Base-by-base conservation (phyloP, 108 stramenopile species). In the Fistulifera solaris region DNA sequence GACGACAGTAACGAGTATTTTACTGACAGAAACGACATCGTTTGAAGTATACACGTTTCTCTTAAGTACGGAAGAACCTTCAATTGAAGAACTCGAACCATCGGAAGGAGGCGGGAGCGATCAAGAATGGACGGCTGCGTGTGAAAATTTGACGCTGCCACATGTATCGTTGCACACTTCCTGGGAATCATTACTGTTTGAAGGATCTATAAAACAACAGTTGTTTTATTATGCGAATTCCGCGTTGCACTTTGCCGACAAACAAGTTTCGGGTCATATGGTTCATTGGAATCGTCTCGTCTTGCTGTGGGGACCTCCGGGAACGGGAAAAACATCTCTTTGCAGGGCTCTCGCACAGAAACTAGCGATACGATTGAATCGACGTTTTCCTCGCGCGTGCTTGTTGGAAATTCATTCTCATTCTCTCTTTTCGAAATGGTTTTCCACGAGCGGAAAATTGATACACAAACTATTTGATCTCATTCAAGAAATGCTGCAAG, bases 351-450 rank as follows among this genome's bases (percentile, higher is more conserved):
- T 94, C 15, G 82, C 81, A 24, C 85, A 89, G 44, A 89, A 91
- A 67, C 66, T 91, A 5, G 66, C 75, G 25, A 82, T 92, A 21
- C 77, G 85, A 16, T 28, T 81, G 27, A 38, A 42, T n/a, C 52
- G 67, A 25, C 74, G 65, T 26, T 92, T 78, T 52, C 64, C 54
- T 0, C 40, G 67, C 17, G 63, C 83, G 35, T 59, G 67, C 25
- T 61, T 94, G 46, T 54, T 94, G 24, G 89, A 91, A 40, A 72
- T 94, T 31, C 84, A 87, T 48, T 77, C 82, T 15, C 89, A 91
- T 63, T 84, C 82, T 19, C 72, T 94, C 1, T 94, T 94, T 63
- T 66, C 52, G 52, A 82, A 88, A 59, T 94, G 93, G 93, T 94
- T 91, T 56, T 80, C 77, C 28, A 89, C 89, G 52, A 72, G 69